Base-by-base conservation (phyloP, 345 rosid genomes). In the Ailanthus altissimus region DNA sequence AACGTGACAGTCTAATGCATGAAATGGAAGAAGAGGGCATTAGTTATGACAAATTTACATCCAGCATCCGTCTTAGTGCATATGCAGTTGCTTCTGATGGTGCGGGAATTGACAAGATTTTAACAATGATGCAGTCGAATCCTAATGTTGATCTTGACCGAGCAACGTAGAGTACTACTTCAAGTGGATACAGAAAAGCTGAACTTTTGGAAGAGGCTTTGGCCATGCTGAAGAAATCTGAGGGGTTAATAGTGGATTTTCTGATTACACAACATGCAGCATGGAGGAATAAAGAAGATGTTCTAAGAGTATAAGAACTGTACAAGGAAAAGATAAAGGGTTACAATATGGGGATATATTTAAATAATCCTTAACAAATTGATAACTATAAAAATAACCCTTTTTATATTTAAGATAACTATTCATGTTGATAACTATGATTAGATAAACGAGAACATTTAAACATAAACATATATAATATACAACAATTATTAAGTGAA, bases 201-300 rank as follows among this genome's bases (percentile, higher is more conserved):
- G 86, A 81, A 14, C 60, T 53, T 18, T 1, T 68, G 43, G 88
- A 84, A 66, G 83, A 75, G 79, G 84, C 86, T 57, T 8, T 81
- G 18, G 69, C 61, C 42, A 62, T 72, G 78, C 79, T 87, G 47
- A 77, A 78, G 77, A 84, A 78, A 72, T 67, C 70, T n/a, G 89
- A 86, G 82, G 74, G 43, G 53, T 69, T 77, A 68, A 9, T 83
- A 59, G 45, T 23, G 26, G 25, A 80, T n/a, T 66, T 6, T 63
- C 78, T 84, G 32, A 28, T 86, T 54, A 78, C 84, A 5, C 74
- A 56, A 1, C 82, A 88, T 73, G 80, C 90, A 23, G 56, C 54
- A 15, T 57, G 16, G 1, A 83, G 88, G 70, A 78, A 73, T 72
- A 86, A 81, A 81, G 86, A 86, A 36, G 89, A 85, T 65, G 84